Conservation (phyloP, 1,139 yeast species). For the Yamadazyma trypodendri region DNA sequence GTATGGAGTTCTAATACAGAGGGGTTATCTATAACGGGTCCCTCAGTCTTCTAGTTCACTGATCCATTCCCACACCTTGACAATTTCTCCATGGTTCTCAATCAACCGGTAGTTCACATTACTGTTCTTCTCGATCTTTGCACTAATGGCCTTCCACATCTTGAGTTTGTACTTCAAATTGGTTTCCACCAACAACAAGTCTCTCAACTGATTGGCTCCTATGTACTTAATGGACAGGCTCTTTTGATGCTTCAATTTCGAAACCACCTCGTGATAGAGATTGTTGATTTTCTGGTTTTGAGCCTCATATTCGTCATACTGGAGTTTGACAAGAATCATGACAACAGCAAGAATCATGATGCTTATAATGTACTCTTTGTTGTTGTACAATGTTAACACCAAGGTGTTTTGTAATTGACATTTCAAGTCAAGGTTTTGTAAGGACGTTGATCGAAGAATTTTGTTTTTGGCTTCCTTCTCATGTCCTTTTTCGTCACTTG, state of each 20-base stretch:
- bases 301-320: conserved; percentile 30
- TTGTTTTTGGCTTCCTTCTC: conserved; percentile 33
- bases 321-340: conserved; percentile 27
- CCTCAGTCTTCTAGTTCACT: conserved; percentile 36
- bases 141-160: conserved; percentile 65
- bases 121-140: conserved; percentile 62
- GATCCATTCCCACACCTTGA: conserved; percentile 90
- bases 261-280: conserved; percentile 44
- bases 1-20: no score
- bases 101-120: conserved; percentile 59
- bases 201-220: conserved; percentile 77
- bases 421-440: conserved; percentile 58
- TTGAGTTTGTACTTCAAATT: conserved; percentile 42
- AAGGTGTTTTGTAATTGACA: conserved; percentile 61
- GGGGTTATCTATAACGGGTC: no score
- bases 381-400: conserved; percentile 45
- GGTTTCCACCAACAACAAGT: conserved; percentile 55
- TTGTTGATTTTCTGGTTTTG: conserved; percentile 33
- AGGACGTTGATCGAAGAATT: conserved; percentile 72
- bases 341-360: conserved; percentile 20
- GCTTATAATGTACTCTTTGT: conserved; percentile 37
- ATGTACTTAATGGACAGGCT: conserved; percentile 40
- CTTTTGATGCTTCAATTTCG: conserved; percentile 44
- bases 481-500: conserved; percentile 26
- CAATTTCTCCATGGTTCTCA: conserved; percentile 83